Base-by-base conservation (phyloP, 257 asterid species). In the Sherardia arvensis region DNA sequence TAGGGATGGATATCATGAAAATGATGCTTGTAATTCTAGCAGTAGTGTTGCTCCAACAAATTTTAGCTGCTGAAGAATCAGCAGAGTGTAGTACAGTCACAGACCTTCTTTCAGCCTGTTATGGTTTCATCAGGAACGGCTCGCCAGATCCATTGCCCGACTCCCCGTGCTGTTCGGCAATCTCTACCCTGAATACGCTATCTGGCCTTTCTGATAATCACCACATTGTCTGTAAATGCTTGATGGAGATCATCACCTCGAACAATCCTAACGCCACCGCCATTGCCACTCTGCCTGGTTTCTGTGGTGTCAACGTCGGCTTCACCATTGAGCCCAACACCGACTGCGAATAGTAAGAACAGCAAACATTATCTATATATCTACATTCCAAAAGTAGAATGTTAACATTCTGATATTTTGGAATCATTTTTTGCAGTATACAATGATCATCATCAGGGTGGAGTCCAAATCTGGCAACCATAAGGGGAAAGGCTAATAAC, bases 291-390 rank as follows among this genome's bases (percentile, higher is more conserved):
- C 63, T 89, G 66, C 96, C 99, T 20, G 97, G 99, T 11, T 89
- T 89, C 70, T 92, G 99, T 57, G 96, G 96, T 4, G 90, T 89
- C 64, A 85, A 84, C 55, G 93, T 92, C 30, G 99, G 97, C 59
- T 87, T 92, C 84, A 69, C 84, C 67, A 85, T 87, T 32, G 95
- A 84, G 60, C 94, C 94, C 34, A 83, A 79, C 70, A 85, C 97
- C 1, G 96, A 87, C 54, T 89, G 97, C 49, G 94, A 89, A 72
- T 89, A 84, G 95, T 86, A 85, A 68, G 26, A 22, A 66, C 53
- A 66, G 11, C 55, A 49, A 48, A 5, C 12, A 55, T 53, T 53
- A 20, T 4, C 32, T 54, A 6, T 54, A 17, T 38, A 8, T 26
- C 17, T 14, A 43, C 20, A 43, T 15, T 43, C 21, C 7, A 4